Evolutionary conservation across 208 protist genomes (phyloP).

Genomic region (Leishmania martiniquensis): DNA sequence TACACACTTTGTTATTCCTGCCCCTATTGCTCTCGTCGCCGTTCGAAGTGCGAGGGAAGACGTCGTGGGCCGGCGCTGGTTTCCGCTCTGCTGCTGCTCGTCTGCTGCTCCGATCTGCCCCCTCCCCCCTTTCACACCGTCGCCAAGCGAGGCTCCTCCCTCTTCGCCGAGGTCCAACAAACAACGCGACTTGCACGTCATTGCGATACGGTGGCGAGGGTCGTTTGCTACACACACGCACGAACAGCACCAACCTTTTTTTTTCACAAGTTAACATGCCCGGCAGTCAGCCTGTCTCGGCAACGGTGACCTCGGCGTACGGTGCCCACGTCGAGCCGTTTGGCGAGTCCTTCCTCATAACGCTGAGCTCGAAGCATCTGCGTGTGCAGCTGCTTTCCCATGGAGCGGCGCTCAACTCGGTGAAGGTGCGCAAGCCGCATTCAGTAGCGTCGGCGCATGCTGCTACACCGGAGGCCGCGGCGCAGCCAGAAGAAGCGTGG

Average conservation of each 20-base stretch:
- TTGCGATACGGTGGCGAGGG: neutral
- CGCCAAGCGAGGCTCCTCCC: neutral
- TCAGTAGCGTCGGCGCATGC: neutral
- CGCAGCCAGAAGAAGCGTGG: slow-evolving; percentile 34
- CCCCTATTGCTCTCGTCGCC: too few relatives aligned
- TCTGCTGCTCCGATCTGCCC: neutral
- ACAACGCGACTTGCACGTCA: neutral
- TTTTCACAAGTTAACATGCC: slow-evolving; percentile 5
- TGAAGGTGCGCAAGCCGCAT: slow-evolving; percentile 57
- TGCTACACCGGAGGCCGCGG: neutral
- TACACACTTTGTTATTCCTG: too few relatives aligned
- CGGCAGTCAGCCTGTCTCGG: slow-evolving; percentile 5
- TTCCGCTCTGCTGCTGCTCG: neutral
- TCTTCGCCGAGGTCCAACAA: neutral
- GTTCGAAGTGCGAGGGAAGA: too few relatives aligned
- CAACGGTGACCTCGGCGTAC: slow-evolving; percentile 9
- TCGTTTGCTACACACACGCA: neutral
- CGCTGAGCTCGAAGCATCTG: slow-evolving; percentile 45
- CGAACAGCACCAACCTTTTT: neutral
- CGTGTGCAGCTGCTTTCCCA: slow-evolving; percentile 68
- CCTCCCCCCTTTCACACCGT: neutral
- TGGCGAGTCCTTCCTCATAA: slow-evolving; percentile 59
- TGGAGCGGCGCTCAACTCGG: slow-evolving; percentile 67
- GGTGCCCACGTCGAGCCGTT: slow-evolving; percentile 53
- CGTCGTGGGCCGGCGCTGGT: too few relatives aligned